Evolutionary conservation across 208 protist genomes (phyloP).

Genomic region (Strigomonas culicis): DNA sequence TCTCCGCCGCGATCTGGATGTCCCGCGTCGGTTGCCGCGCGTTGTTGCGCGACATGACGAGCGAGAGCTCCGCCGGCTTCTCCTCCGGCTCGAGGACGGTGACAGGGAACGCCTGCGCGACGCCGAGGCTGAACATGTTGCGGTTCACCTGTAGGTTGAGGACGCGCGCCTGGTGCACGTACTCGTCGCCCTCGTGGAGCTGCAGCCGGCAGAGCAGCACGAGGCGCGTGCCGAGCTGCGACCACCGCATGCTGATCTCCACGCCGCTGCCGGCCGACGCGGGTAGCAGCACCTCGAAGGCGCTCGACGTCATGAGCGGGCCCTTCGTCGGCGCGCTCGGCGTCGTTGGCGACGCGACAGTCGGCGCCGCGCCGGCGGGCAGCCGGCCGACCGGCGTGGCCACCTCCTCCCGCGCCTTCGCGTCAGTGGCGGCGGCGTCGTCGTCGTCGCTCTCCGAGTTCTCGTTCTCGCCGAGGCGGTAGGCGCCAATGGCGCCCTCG

Average conservation of each 20-base stretch:
- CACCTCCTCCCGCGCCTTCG: neutral
- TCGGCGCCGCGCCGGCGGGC: neutral
- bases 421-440: constrained; percentile 8
- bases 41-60: constrained; percentile 51
- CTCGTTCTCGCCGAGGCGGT: constrained; percentile 13
- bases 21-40: constrained; percentile 26
- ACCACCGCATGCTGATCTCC: constrained; percentile 59
- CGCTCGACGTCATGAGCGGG: neutral
- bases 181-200: constrained; percentile 44
- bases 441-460: constrained; percentile 21
- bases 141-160: constrained; percentile 52
- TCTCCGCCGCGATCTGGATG: constrained; percentile 41
- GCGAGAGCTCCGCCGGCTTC: constrained; percentile 22
- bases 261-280: constrained; percentile 37
- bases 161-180: constrained; percentile 28
- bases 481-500: constrained; percentile 15
- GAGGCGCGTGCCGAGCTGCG: constrained; percentile 41
- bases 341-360: neutral
- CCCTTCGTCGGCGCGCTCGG: neutral
- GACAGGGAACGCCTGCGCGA: constrained; percentile 48
- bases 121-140: constrained; percentile 62
- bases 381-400: neutral
- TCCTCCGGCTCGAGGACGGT: constrained; percentile 29
- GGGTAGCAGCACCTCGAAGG: constrained; percentile 26
- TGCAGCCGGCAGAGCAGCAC: constrained; percentile 38